Evolutionary conservation across 306 rosid species (phyloP), one percentile per base, ranked within the genome.

Genomic region (Prunus salicina): DNA sequence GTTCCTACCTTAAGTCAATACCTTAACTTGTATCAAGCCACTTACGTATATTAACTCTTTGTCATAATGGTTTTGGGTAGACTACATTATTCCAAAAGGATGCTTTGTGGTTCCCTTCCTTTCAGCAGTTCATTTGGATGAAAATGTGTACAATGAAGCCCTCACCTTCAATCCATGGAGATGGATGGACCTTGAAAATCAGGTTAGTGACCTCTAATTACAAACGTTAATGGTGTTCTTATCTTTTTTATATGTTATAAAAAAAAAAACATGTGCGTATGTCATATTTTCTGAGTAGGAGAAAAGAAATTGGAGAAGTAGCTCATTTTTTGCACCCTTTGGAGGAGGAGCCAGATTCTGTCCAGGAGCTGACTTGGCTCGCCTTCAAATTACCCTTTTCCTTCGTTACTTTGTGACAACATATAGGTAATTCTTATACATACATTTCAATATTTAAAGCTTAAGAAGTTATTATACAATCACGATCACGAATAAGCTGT

Each of bases 261-360:
- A 27, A 16, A 15, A 5, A 51, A 51, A 51, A 15, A 16, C n/a
- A 18, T 18, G 64, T 20, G 24, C 16, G 8, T 24, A 13, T 22
- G 61, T 56, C 61, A 24, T 13, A 12, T 58, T 58, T 58, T 15
- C 24, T 58, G 32, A 12, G 34, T 30, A 91, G 93, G 93, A 85
- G 82, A 91, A 85, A 84, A 90, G 91, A 82, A 94, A 90, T 74
- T 94, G 95, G 95, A 88, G 96, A 84, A 94, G 71, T 60, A 86
- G 97, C 87, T 89, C 91, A 68, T 86, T 79, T 76, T 91, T 78
- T 81, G 86, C 95, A 53, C 98, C 98, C 45, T 94, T 94, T 69
- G 98, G 98, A 69, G 96, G 97, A 86, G 98, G 98, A 45, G 93
- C 89, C 49, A 88, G 98, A 76, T 90, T 94, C 72, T 94, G 98